A percentile compares a stretch with the other conserved stretches of the same genome.
Evolutionary conservation across 768 basidiomycete genomes (phyloP).

Genomic region (Calocybe indica): DNA sequence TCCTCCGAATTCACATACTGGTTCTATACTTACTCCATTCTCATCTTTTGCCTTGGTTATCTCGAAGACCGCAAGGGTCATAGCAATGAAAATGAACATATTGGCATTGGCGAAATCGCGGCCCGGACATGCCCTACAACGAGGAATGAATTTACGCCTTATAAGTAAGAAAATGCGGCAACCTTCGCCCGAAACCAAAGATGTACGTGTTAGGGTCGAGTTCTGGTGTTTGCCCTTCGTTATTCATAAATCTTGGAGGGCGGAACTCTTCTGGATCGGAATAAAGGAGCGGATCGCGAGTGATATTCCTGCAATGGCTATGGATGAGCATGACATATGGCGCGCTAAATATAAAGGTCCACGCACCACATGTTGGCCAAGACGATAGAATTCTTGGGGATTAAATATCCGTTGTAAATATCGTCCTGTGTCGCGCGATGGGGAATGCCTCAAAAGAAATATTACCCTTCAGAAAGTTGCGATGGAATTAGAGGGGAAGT

Average conservation of each 20-base stretch:
- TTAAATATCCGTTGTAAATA: conserved; percentile 20
- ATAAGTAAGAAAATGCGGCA: not conserved
- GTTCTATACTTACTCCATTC: conserved; percentile 22
- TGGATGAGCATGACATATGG: too few relatives aligned
- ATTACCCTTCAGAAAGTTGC: not conserved
- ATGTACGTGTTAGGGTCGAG: conserved; percentile 29
- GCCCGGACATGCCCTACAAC: conserved; percentile 19
- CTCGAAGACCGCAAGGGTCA: conserved; percentile 21
- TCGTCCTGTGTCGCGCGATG: conserved; percentile 17
- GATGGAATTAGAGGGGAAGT: conserved; percentile 3
- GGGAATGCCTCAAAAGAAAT: conserved; percentile 13
- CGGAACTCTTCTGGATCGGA: conserved; percentile 21
- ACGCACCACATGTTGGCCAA: conserved; percentile 28
- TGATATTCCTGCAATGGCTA: conserved; percentile 19
- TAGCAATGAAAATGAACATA: conserved; percentile 19
- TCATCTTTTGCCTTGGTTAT: conserved; percentile 14
- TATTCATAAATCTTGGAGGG: conserved; percentile 31
- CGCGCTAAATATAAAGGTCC: too few relatives aligned
- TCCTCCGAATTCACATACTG: conserved; percentile 17
- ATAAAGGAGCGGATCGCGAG: conserved; percentile 24
- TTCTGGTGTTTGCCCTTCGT: conserved; percentile 15
- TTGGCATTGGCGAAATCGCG: conserved; percentile 21
- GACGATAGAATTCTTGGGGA: conserved; percentile 29
- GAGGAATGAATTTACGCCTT: not conserved
- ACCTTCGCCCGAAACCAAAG: conserved; percentile 43